Percentiles rank a stretch among this genome's conserved stretches.
phyloP scores from a whole-genome alignment of 139 green algal species.

The Volvox africanus region DNA sequence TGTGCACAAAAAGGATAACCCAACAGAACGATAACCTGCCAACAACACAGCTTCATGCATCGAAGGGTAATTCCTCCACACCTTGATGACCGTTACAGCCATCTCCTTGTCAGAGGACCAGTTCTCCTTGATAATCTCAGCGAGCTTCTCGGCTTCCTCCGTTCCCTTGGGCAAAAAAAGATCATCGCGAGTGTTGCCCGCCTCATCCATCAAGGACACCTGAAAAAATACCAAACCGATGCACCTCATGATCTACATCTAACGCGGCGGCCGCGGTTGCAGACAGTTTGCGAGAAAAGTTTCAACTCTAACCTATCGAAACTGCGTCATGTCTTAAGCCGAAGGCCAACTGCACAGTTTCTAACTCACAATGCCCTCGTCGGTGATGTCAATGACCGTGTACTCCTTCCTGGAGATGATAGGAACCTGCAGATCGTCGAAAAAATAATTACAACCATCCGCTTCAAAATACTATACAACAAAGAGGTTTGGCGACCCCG shows the following conservation, averaged over 20 bases:
- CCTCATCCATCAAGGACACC: constrained; percentile 94
- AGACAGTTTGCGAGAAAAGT: not conserved
- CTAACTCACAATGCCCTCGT: constrained; percentile 95
- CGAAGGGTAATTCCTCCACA: constrained; percentile 41
- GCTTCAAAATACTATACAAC: not conserved
- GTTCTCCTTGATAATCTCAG: constrained; percentile 83
- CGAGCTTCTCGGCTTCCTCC: constrained; percentile 91
- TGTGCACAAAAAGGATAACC: no score
- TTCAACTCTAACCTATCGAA: not conserved
- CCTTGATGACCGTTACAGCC: constrained; percentile 92
- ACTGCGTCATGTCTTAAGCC: no score
- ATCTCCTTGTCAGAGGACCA: constrained; percentile 95
- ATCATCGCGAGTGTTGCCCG: constrained; percentile 95
- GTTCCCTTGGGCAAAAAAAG: constrained; percentile 94
- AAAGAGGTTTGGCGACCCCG: not conserved
- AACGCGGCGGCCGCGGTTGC: not conserved
- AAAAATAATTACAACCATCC: not conserved
- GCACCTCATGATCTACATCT: not conserved
- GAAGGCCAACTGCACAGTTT: not conserved
- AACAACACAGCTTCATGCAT: not conserved
- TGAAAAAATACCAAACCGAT: constrained; percentile 44
- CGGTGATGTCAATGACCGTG: constrained; percentile 95
- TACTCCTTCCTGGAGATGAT: constrained; percentile 95
- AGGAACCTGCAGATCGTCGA: constrained; percentile 77
- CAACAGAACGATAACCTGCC: no score